Base-by-base conservation (phyloP, 495 filamentous ascomycete genomes). In the Lepidopterella palustris region DNA sequence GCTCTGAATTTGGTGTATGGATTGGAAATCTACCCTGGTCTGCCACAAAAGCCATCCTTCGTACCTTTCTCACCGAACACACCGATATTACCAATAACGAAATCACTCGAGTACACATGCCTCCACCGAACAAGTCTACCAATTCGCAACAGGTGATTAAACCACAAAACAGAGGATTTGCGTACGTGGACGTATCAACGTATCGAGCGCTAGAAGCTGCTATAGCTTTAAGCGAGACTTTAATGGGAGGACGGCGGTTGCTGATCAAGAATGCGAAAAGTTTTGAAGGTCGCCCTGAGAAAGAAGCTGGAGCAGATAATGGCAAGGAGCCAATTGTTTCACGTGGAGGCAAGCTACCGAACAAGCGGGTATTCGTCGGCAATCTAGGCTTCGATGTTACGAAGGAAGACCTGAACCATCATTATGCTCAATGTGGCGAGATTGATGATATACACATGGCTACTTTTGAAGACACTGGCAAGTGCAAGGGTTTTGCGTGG, bases 401-500 rank as follows among this genome's bases (percentile, higher is more conserved):
- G n/a, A 88, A 89, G 62, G 90, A 95, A 61, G 80, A 84, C 59
- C 74, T 99, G 27, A 75, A 81, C 58, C 79, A 84, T 59, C 89
- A 96, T 69, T 97, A 95, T 70, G 76, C 74, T 25, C 86, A 84
- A 67, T 97, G 92, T 67, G 93, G 93, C 40, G 80, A 83, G 49
- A 79, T 99, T 56, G 74, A 78, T 31, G 87, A 87, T 73, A 78
- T 91, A 62, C 89, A 92, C 71, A 75, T 96, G 48, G 95, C 95
- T 2, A 96, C 92, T 0, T 99, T 99, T 68, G 90, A 97, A 71
- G 95, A 99, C 68, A 84, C 85, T 39, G 95, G 93, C 25, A 97
- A 97, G 76, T 97, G 95, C 77, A 97, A 97, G 76, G 93, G 93
- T 0, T 99, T 88, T 77, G 92, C 86, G 20, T 97, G 93, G 88